phyloP scores from a whole-genome alignment of 129 eudicot genomes.

The Lonicera japonica region DNA sequence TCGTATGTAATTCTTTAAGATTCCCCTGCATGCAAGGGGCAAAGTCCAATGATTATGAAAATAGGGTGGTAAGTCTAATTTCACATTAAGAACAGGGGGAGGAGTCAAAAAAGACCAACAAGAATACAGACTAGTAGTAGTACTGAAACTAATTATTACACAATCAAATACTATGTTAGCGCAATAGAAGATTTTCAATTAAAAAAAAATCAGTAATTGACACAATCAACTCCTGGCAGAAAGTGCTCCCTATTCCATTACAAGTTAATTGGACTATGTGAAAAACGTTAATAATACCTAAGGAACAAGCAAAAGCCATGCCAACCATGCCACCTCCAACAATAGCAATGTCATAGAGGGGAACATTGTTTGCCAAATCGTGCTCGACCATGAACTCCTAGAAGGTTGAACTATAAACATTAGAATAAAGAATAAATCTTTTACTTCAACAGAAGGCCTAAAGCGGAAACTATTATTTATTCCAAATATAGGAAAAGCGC shows the following conservation, averaged over 20 bases:
- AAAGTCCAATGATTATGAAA: no score
- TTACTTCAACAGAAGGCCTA: neutral
- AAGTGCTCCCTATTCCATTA: no score
- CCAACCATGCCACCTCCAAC: constrained; percentile 99
- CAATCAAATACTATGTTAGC: neutral
- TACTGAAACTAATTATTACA: neutral
- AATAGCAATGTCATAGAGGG: constrained; percentile 83
- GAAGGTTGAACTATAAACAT: constrained; percentile 2
- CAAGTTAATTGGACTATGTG: neutral
- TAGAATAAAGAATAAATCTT: neutral
- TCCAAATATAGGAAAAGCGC: no score
- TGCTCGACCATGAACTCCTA: constrained; percentile 29
- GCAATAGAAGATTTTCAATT: neutral
- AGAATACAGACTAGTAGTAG: neutral
- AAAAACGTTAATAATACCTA: constrained; percentile 39
- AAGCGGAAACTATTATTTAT: neutral
- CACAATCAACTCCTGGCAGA: neutral
- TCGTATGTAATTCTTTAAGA: no score
- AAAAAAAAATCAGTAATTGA: neutral
- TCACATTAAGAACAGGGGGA: no score
- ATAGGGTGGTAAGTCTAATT: no score
- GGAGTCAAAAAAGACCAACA: neutral
- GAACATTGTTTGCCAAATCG: constrained; percentile 25
- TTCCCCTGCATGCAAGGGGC: no score
- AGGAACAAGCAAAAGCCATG: constrained; percentile 89